Evolutionary conservation across 805 yeast species (phyloP), one percentile per base, ranked within the genome.

Genomic region (Torulaspora franciscae): DNA sequence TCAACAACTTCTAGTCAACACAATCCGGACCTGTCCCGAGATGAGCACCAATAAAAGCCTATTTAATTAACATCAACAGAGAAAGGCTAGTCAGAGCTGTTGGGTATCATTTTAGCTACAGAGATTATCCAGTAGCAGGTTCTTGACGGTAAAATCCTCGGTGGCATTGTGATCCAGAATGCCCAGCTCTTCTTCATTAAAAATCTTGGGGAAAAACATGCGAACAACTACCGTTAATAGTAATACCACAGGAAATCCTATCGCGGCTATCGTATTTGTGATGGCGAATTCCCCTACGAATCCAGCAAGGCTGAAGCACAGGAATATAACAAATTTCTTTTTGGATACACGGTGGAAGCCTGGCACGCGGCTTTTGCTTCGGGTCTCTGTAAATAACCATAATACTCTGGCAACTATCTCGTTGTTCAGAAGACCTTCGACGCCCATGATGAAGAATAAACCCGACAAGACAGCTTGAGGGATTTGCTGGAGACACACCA

Each of bases 381-480:
- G 70, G 8, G 69, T 65, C 49, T 89, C 95, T 2, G 82, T 70
- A 48, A 79, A 75, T 0, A 89, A 48, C 62, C 75, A 86, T 26
- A 83, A 61, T 3, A 91, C 66, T 46, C 85, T 75, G 42, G 75
- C 70, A 3, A 83, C 70, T 4, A 91, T 77, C 3, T 72, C 80
- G 57, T 85, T 87, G 4, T 73, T 77, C 46, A 82, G 72, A 15
- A 91, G 60, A 0, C 96, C 95, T 1, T 83, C 77, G 0, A 87
- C 71, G 0, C 96, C 97, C 98, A 91, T 91, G 49, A 87, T 79
- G 73, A 89, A 90, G 62, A 93, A 91, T 37, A 93, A 70, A 0
- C 99, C 99, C 0, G 96, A 85, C 14, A 91, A 69, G 1, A 91
- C 95, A 6, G 95, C 93, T 61, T 91, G 97, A 0, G 99, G 99